Evolutionary conservation across 1,139 yeast genomes (phyloP), one percentile per base, ranked within the genome.

Genomic region (Pichia sp.): DNA sequence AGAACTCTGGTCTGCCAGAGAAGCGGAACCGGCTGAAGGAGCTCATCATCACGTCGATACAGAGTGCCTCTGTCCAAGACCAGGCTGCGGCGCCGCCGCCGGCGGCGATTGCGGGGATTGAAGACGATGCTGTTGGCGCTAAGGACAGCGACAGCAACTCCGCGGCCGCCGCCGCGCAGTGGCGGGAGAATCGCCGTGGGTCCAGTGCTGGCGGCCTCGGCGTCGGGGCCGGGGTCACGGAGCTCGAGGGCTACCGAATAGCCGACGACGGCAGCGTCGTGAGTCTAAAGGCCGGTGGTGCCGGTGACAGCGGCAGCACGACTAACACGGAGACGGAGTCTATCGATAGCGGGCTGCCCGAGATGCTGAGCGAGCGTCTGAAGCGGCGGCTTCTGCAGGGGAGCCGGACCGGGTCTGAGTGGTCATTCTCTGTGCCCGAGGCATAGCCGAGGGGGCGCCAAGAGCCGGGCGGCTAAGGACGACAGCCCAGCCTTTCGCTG

Each of bases 1-100:
- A 86, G 66, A 87, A 87, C 40, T 86, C 87, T 0, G 91, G 89
- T 0, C 86, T 90, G 16, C 66, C 64, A 31, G 81, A 81, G 61
- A 84, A 53, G 41, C 48, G 61, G 27, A 55, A 52, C 30, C 42
- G 56, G 14, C 51, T 58, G 30, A 58, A 58, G 31, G 58, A 59
- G n/a, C 31, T 58, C 14, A 55, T 59, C 48, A 56, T 56, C 14
- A 52, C 56, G 5, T 48, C 53, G 4, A 51, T 56, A 8, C 48
- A 54, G 16, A 56, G 52, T 43, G 59, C 55, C 3, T 27, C 54
- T 2, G 46, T 16, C 29, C 24, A 20, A 2, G 24, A 20, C 24
- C 24, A 20, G 24, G 24, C 24, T 2, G 24, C 24, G 24, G 3
- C 24, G 24, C 24, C 24, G 45, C 29, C 34, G 34, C 8, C 6